Base-by-base conservation (phyloP, 208 protist genomes). In the Angomonas deanei region DNA sequence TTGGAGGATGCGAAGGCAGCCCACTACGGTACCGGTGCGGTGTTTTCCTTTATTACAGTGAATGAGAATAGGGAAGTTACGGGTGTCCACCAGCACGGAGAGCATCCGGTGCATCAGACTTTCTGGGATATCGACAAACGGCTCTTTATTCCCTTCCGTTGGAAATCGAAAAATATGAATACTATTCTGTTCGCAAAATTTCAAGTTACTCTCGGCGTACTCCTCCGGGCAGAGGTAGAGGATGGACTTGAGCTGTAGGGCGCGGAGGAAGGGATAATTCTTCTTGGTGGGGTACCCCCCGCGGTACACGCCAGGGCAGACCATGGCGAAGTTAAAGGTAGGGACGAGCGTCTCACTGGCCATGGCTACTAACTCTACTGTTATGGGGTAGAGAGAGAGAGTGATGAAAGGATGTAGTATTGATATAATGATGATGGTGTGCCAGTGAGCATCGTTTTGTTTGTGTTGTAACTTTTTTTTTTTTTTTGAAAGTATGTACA, bases 1-100 rank as follows among this genome's bases (percentile, higher is more conserved):
- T 64, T 99, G 97, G 36, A 96, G 53, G 54, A 91, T 76, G 24
- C 95, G 92, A 38, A 98, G 74, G 47, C 86, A 96, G 1, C 85
- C 94, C n/a, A 96, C 94, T 0, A 99, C 77, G 19, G 93, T 97
- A 28, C 97, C 97, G 15, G 97, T 99, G 49, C 97, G 76, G 64
- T 99, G 97, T 74, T 98, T 97, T 8, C 93, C 93, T 69, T 99
- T 99, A 66, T 99, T 98, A 76, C 97, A 99, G 74, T 99, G 97
- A 53, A 99, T 98, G 11, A 98, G 74, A 46, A 98, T 63, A 3
- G 97, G 97, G 55, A 98, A 92, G 69, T 98, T 96, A 61, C 96
- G 85, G 0, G 82, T 83, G 66, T 99, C 97, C 27, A 80, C 69
- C 49, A 97, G 65, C 27, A 84, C 64, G 11, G 62, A 66, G 1